Percentiles rank a stretch among this genome's conserved stretches.
Evolutionary conservation across 306 rosid genomes (phyloP).

Genomic region (Amphicarpaea edgeworthii): DNA sequence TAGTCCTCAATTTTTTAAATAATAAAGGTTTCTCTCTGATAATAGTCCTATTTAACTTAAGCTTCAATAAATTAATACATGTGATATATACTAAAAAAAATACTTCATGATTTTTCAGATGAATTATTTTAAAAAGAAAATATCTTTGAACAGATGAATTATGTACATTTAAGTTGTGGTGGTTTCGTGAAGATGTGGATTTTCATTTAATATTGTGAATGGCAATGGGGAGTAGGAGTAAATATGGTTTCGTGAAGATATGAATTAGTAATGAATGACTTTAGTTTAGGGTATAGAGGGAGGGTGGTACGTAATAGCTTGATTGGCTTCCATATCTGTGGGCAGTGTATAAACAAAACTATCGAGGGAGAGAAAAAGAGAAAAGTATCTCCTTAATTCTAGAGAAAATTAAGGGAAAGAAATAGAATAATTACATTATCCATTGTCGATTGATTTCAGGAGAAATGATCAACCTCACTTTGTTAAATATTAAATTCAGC

Average conservation of each 20-base stretch:
- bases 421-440: neutral
- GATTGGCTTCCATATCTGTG: neutral
- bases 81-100: too few relatives aligned
- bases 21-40: too few relatives aligned
- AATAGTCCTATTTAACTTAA: too few relatives aligned
- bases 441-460: slow-evolving; percentile 20
- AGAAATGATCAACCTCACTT: neutral
- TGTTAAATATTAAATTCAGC: neutral
- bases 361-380: neutral
- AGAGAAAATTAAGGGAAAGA: neutral
- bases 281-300: neutral
- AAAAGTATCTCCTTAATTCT: neutral
- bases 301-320: neutral
- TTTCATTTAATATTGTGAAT: neutral
- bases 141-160: neutral
- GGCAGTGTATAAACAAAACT: neutral
- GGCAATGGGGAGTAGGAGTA: neutral
- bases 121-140: neutral
- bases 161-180: neutral
- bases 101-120: too few relatives aligned
- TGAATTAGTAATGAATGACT: neutral
- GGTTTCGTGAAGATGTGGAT: neutral
- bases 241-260: neutral
- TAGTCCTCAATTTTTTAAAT: too few relatives aligned
- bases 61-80: too few relatives aligned